Base-by-base conservation (phyloP, 129 eudicot species). In the Oenanthe sinensis region DNA sequence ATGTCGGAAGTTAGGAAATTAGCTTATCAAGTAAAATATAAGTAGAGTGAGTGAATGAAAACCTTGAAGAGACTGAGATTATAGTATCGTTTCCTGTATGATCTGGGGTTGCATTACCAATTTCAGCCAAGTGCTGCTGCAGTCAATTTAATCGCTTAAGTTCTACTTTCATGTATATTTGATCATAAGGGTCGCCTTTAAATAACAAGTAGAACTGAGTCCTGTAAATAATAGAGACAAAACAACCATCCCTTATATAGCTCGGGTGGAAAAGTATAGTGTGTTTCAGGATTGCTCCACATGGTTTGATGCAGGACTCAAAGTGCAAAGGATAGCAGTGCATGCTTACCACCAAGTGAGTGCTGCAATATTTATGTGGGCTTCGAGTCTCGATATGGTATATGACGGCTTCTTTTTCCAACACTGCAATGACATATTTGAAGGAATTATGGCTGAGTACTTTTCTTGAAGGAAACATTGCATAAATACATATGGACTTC, bases 271-370 rank as follows among this genome's bases (percentile, higher is more conserved):
- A 84, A 96, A 96, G 77, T 80, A 86, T n/a, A 96, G 97, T 22
- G 99, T 96, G 60, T 92, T 96, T 42, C 97, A 85, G 33, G 97
- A 85, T 78, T 96, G 99, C 79, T 96, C 99, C 14, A 87, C 93
- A 77, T 96, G 97, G 85, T 95, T 90, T 28, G 92, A 86, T 50
- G 99, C 97, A 22, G 99, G 99, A 75, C 99, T 96, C 93, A 96
- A 85, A 47, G 99, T 96, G 84, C 99, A 96, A 80, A 92, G 90
- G 76, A 96, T 92, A 48, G 99, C 97, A 76, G 99, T 96, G 36
- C 99, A 89, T 11, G 99, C 99, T 96, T 96, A 28, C 99, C 99
- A 77, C 97, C 99, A 36, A 96, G 79, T 19, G 99, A 96, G 85
- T 92, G 99, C 88, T 92, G 99, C 82, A 96, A 79, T 83, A 96